These are phyloP conservation scores for Zygosaccharomyces rouxii DNA, from an alignment of 805 yeast species.

Conservation along the genomic window DNA sequence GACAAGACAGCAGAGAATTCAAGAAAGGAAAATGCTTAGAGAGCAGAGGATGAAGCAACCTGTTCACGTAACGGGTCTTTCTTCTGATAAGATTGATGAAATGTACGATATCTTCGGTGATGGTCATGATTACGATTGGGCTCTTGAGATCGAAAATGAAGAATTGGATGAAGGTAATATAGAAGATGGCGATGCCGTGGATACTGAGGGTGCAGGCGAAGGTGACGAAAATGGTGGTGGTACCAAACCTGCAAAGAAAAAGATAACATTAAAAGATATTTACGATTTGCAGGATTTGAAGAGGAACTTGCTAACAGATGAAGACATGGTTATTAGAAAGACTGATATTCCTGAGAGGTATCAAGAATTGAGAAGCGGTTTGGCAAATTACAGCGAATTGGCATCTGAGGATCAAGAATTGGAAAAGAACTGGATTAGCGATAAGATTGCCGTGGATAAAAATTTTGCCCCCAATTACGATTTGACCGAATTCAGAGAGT, in stretches of 20 bases:
- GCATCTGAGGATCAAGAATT: constrained; percentile 60
- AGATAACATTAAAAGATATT: constrained; percentile 69
- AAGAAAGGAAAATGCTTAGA: constrained; percentile 33
- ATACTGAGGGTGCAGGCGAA: constrained; percentile 34
- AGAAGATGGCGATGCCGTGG: constrained; percentile 40
- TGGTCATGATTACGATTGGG: constrained; percentile 98
- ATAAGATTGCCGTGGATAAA: constrained; percentile 56
- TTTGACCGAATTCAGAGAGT: constrained; percentile 53
- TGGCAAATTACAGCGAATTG: constrained; percentile 61
- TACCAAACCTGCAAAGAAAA: constrained; percentile 25
- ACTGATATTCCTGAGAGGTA: constrained; percentile 90
- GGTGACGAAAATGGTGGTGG: constrained; percentile 37
- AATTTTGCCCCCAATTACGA: constrained; percentile 37
- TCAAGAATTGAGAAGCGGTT: constrained; percentile 65
- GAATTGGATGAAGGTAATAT: constrained; percentile 46
- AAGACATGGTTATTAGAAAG: constrained; percentile 80
- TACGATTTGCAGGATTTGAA: constrained; percentile 92
- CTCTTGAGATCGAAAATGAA: constrained; percentile 81
- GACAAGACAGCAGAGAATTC: constrained; percentile 40
- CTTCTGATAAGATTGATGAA: constrained; percentile 88
- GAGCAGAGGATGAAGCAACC: constrained; percentile 49
- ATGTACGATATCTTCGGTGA: constrained; percentile 94
- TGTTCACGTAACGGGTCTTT: constrained; percentile 56
- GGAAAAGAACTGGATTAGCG: constrained; percentile 81
- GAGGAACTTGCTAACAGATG: constrained; percentile 86